These are phyloP conservation scores for Saccharomycopsis javanensis DNA, from an alignment of 805 yeast species.

Conservation along the genomic window DNA sequence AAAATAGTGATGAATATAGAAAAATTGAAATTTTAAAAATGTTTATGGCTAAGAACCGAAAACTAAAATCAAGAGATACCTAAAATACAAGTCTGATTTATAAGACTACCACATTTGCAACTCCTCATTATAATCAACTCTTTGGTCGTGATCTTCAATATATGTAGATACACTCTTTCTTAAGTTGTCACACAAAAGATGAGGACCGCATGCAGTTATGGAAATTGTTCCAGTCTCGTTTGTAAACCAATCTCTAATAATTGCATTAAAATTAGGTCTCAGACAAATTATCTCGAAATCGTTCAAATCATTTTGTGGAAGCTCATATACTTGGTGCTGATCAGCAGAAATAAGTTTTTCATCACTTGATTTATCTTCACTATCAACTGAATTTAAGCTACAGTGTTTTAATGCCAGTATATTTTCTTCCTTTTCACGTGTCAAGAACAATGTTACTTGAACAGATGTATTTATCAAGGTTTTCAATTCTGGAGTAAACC, in stretches of 20 bases:
- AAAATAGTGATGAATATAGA: no score
- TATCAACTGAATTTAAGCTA: not conserved
- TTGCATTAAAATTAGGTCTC: constrained; percentile 37
- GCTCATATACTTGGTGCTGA: not conserved
- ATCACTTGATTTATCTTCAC: not conserved
- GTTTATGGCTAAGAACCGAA: no score
- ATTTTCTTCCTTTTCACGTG: constrained; percentile 21
- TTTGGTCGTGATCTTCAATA: constrained; percentile 32
- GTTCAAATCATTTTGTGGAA: constrained; percentile 2
- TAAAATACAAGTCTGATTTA: not conserved
- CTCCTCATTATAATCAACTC: constrained; percentile 67
- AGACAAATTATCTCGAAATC: constrained; percentile 29
- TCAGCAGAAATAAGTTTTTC: not conserved
- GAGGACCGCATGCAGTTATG: constrained; percentile 56
- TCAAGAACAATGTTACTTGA: constrained; percentile 30
- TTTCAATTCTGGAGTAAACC: constrained; percentile 38
- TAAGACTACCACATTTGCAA: constrained; percentile 55
- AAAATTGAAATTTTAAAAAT: no score
- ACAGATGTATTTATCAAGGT: constrained; percentile 24
- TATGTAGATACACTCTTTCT: constrained; percentile 39
- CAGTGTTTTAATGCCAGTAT: not conserved
- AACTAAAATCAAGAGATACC: no score
- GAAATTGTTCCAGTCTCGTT: constrained; percentile 37
- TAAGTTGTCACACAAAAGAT: constrained; percentile 44
- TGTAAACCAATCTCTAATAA: constrained; percentile 32